Percentiles rank a stretch among this genome's conserved stretches.
Evolutionary conservation across 352 stramenopile species (phyloP).

Genomic region (Globisporangium barbulae): DNA sequence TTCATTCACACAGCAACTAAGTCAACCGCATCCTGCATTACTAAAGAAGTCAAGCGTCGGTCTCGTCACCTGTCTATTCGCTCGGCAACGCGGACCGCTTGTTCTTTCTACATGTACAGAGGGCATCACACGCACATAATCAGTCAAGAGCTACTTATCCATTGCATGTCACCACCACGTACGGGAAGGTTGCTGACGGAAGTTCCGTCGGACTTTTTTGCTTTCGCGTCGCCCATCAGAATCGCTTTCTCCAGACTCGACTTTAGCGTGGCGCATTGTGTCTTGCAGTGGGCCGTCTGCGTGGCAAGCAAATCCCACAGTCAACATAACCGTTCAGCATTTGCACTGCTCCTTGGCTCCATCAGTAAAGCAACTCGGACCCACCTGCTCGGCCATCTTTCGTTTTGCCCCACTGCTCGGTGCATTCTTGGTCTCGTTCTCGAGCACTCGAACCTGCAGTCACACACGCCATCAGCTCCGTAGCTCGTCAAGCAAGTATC

Average conservation of each 20-base stretch:
- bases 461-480: neutral
- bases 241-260: constrained; percentile 58
- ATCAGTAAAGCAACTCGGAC: neutral
- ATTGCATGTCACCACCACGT: neutral
- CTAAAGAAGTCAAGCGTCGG: neutral
- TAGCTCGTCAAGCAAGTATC: neutral
- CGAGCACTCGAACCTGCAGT: constrained; percentile 52
- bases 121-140: neutral
- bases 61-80: constrained; percentile 38
- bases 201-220: constrained; percentile 15
- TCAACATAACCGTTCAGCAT: neutral
- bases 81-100: constrained; percentile 39
- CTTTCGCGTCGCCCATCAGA: constrained; percentile 39
- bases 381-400: constrained; percentile 42
- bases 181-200: constrained; percentile 8
- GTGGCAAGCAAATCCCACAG: neutral
- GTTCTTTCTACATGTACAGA: constrained; percentile 30
- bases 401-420: constrained; percentile 28
- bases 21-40: neutral
- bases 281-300: constrained; percentile 39
- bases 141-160: neutral
- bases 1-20: neutral
- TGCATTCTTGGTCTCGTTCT: constrained; percentile 50
- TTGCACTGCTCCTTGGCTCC: neutral
- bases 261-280: constrained; percentile 43